Conservation (phyloP, 345 rosid genomes). For the Abelmoschus esculentus region DNA sequence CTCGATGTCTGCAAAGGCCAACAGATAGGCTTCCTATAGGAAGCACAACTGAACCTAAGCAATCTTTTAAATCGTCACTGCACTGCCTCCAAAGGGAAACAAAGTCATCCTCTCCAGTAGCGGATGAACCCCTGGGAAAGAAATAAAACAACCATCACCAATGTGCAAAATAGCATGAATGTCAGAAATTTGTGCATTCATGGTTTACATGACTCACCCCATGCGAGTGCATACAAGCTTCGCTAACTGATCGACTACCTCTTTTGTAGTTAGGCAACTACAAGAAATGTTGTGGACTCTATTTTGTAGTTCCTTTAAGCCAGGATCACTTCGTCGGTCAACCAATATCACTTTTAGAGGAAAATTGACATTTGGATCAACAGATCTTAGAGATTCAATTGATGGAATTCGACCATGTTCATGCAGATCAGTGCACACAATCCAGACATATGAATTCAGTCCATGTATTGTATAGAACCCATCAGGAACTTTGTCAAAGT, state of each 20-base stretch:
- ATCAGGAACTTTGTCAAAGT: constrained; percentile 88
- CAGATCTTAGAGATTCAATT: constrained; percentile 68
- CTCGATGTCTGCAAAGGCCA: constrained; percentile 97
- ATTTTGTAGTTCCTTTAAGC: constrained; percentile 76
- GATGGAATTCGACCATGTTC: constrained; percentile 91
- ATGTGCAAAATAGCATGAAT: constrained; percentile 13
- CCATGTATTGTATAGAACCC: constrained; percentile 89
- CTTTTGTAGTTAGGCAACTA: constrained; percentile 64
- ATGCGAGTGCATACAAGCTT: constrained; percentile 80
- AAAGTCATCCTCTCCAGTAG: constrained; percentile 59
- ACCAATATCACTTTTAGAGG: constrained; percentile 75
- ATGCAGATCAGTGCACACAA: constrained; percentile 74
- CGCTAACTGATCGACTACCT: constrained; percentile 91
- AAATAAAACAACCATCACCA: constrained; percentile 23
- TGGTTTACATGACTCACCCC: constrained; percentile 59
- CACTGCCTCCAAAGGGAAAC: constrained; percentile 69
- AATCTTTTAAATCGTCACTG: constrained; percentile 68
- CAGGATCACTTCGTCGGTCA: constrained; percentile 67
- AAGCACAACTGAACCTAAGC: constrained; percentile 78
- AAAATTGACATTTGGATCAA: constrained; percentile 54
- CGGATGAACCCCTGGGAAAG: constrained; percentile 55
- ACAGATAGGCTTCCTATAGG: constrained; percentile 84
- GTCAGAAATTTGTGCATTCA: constrained; percentile 9
- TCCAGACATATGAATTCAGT: constrained; percentile 88
- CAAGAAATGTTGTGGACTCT: constrained; percentile 64